These are phyloP conservation scores for Apophysomyces sp. DNA, from an alignment of 371 early-diverging fungal genomes.

Conservation along the genomic window DNA sequence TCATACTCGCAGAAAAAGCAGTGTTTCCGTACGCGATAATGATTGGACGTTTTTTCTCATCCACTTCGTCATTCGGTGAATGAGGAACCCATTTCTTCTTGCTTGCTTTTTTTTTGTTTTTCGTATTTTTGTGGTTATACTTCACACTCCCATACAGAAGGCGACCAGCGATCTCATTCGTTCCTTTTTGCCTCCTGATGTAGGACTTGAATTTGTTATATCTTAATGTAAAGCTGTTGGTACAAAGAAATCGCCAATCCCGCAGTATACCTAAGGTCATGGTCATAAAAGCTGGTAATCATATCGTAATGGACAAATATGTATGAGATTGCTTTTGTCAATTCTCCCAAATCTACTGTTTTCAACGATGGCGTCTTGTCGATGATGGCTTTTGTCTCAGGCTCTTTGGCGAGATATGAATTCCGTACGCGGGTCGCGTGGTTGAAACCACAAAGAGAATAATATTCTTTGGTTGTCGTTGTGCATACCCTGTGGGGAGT, in stretches of 20 bases:
- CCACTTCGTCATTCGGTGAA: background rate
- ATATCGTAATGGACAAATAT: background rate
- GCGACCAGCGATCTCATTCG: background rate
- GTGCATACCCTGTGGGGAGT: background rate
- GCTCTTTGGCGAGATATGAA: background rate
- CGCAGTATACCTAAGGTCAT: background rate
- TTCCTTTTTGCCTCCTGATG: background rate
- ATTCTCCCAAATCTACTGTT: background rate
- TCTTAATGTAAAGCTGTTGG: background rate
- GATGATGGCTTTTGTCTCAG: background rate
- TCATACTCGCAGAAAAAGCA: background rate
- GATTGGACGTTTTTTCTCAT: background rate
- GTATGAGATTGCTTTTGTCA: background rate
- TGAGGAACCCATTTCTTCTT: background rate
- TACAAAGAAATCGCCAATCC: background rate
- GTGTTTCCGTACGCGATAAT: background rate
- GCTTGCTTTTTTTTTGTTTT: background rate
- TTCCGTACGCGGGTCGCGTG: background rate
- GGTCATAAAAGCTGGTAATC: background rate
- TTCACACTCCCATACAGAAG: background rate
- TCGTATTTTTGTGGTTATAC: background rate
- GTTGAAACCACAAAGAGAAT: slow-evolving; percentile 1
- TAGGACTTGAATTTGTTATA: background rate
- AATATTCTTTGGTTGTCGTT: background rate
- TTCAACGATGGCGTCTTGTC: background rate